Conservation (phyloP, 371 early-diverging fungal genomes). For the Mortierella sp. region DNA sequence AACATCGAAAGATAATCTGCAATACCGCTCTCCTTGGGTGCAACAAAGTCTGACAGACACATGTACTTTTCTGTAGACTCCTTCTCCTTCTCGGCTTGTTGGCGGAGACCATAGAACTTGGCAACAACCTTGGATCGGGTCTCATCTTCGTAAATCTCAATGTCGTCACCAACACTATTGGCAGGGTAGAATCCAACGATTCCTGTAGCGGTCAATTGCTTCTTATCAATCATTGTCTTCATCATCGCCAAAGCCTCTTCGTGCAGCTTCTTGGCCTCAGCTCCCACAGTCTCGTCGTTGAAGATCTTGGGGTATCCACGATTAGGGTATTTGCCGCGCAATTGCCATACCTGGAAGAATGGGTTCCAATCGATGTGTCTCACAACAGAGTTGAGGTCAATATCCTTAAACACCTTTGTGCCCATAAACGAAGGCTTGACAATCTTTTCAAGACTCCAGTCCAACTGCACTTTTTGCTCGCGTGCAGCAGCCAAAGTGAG, state of each 20-base stretch:
- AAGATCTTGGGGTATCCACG: conserved; percentile 96
- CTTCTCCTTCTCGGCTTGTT: conserved; percentile 76
- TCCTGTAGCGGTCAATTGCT: conserved; percentile 77
- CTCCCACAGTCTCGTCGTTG: conserved; percentile 90
- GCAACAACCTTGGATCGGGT: conserved; percentile 70
- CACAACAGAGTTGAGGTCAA: conserved; percentile 77
- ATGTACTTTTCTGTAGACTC: conserved; percentile 85
- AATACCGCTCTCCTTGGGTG: conserved; percentile 80
- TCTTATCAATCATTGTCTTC: conserved; percentile 78
- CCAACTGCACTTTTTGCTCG: conserved; percentile 70
- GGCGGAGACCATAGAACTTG: conserved; percentile 86
- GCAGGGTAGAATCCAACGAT: conserved; percentile 92
- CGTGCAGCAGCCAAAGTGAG: conserved; percentile 78
- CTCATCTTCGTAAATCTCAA: conserved; percentile 82
- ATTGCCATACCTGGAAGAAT: conserved; percentile 96
- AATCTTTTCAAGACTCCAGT: conserved; percentile 77
- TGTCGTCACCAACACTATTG: conserved; percentile 90
- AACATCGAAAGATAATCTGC: conserved; percentile 91
- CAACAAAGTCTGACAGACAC: conserved; percentile 91
- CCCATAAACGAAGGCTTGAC: conserved; percentile 85
- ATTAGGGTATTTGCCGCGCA: conserved; percentile 95
- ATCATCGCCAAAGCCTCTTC: conserved; percentile 89
- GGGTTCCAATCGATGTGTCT: conserved; percentile 96
- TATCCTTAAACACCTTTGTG: conserved; percentile 80
- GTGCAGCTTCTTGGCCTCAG: conserved; percentile 91